These are phyloP conservation scores for Mortierella alpina DNA, from an alignment of 192 early-diverging fungal species.

Conservation along the genomic window DNA sequence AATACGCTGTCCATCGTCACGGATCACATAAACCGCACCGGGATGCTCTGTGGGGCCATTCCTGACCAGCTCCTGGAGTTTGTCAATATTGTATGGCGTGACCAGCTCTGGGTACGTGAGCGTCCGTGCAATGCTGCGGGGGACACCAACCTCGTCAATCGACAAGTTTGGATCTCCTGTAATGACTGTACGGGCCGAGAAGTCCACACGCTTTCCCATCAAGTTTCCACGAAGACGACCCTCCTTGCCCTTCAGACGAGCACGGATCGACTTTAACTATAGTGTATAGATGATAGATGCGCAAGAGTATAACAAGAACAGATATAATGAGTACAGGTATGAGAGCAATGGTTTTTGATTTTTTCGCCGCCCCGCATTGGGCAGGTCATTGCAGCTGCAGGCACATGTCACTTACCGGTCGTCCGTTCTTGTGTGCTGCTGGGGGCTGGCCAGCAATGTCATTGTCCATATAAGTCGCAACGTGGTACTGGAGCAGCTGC, in stretches of 20 bases:
- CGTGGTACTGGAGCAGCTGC: conserved; percentile 89
- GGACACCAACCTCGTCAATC: conserved; percentile 99
- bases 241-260: conserved; percentile 98
- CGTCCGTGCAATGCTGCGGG: conserved; percentile 95
- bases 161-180: conserved; percentile 98
- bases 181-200: conserved; percentile 98
- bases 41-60: conserved; percentile 95
- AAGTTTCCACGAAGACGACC: conserved; percentile 98
- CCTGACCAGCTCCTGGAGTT: conserved; percentile 85
- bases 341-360: neutral
- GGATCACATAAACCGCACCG: conserved; percentile 96
- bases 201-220: conserved; percentile 99
- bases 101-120: conserved; percentile 98
- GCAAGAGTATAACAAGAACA: conserved; percentile 1
- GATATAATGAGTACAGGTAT: neutral
- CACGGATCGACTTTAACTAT: conserved; percentile 92
- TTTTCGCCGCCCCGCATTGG: too few species aligned
- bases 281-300: neutral
- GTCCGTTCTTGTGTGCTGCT: conserved; percentile 91
- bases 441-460: conserved; percentile 92
- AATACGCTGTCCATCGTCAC: conserved; percentile 93
- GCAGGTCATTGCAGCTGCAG: too few species aligned
- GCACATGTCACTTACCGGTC: conserved; percentile 72
- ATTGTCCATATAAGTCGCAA: conserved; percentile 98
- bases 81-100: conserved; percentile 95